A percentile compares a stretch with the other conserved stretches of the same genome.
phyloP scores from a whole-genome alignment of 2,329 filamentous ascomycete genomes.

The Dactylella cylindrospora region DNA sequence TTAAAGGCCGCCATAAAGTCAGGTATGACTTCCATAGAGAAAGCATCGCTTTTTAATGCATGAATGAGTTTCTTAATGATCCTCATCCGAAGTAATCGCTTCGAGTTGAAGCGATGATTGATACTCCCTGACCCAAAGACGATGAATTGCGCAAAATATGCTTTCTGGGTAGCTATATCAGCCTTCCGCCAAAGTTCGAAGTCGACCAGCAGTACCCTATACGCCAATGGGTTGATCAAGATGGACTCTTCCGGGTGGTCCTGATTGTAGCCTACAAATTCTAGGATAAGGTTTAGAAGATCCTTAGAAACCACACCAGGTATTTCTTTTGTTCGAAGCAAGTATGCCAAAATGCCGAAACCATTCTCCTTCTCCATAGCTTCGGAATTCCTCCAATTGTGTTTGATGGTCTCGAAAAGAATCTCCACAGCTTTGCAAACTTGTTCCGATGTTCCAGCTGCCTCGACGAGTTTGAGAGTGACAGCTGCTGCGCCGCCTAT shows the following conservation, averaged over 20 bases:
- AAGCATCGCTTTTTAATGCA: conserved; percentile 79
- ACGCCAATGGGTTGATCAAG: conserved; percentile 93
- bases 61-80: conserved; percentile 89
- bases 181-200: conserved; percentile 89
- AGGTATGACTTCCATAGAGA: conserved; percentile 70
- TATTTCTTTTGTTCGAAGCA: conserved; percentile 66
- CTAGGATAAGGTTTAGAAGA: conserved; percentile 73
- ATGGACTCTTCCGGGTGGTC: conserved; percentile 80
- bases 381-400: conserved; percentile 96
- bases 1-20: conserved; percentile 78
- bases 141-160: conserved; percentile 91
- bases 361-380: conserved; percentile 96
- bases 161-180: conserved; percentile 71
- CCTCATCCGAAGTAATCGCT: conserved; percentile 82
- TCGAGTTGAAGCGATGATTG: conserved; percentile 87
- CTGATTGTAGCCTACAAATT: conserved; percentile 85
- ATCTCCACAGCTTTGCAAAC: conserved; percentile 78
- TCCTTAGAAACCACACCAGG: conserved; percentile 59
- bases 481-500: conserved; percentile 87
- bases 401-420: conserved; percentile 79
- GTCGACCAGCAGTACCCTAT: conserved; percentile 87
- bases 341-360: conserved; percentile 80
- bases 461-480: conserved; percentile 79
- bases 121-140: conserved; percentile 88
- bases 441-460: conserved; percentile 68